Evolutionary conservation across 345 rosid genomes (phyloP).

Genomic region (Arabidopsis arenosa): DNA sequence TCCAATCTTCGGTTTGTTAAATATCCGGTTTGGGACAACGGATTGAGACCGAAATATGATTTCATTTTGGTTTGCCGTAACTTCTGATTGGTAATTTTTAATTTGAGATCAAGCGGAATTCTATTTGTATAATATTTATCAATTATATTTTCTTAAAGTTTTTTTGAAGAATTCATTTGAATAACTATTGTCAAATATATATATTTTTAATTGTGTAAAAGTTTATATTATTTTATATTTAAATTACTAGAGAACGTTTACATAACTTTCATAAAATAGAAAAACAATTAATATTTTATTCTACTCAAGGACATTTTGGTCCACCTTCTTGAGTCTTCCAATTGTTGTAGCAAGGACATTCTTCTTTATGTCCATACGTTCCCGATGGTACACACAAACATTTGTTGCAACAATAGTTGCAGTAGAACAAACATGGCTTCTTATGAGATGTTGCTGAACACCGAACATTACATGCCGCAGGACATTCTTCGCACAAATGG

Average conservation of each 20-base stretch:
- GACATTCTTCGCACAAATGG: constrained; percentile 29
- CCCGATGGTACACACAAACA: constrained; percentile 56
- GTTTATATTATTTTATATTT: too few relatives aligned
- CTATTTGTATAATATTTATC: too few relatives aligned
- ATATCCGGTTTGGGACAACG: background rate
- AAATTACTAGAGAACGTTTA: too few relatives aligned
- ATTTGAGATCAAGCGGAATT: too few relatives aligned
- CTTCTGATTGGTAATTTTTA: background rate
- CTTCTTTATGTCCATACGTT: constrained; percentile 49
- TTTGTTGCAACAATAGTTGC: constrained; percentile 47
- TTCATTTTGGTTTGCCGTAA: background rate
- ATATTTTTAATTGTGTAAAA: too few relatives aligned
- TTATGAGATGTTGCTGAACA: constrained; percentile 41
- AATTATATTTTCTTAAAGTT: too few relatives aligned
- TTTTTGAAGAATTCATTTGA: too few relatives aligned
- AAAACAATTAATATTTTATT: too few relatives aligned
- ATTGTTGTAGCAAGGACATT: constrained; percentile 49
- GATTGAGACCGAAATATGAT: background rate
- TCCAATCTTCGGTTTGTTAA: background rate
- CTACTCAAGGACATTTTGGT: constrained; percentile 47
- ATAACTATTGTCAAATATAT: too few relatives aligned
- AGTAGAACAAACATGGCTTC: constrained; percentile 40
- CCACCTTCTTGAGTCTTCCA: constrained; percentile 46
- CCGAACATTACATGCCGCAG: constrained; percentile 27
- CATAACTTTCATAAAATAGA: too few relatives aligned